Evolutionary conservation across 2,329 filamentous ascomycete genomes (phyloP).

Genomic region (Ceratocystis alfenasii): DNA sequence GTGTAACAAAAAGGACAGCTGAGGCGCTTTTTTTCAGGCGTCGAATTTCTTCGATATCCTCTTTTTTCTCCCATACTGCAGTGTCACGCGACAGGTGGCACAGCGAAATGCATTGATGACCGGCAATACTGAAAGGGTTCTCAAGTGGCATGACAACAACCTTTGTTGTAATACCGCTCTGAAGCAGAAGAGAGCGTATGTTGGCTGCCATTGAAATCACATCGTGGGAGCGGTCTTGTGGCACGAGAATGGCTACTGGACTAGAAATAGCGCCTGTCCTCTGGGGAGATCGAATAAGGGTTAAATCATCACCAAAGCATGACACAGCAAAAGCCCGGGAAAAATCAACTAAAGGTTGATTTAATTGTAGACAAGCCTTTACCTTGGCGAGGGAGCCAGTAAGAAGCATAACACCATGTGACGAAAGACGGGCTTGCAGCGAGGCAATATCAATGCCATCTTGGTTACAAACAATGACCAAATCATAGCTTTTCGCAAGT

Average conservation of each 20-base stretch:
- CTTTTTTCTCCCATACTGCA: neutral
- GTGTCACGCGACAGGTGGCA: constrained; percentile 2
- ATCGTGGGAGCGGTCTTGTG: neutral
- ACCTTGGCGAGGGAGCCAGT: neutral
- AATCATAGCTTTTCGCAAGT: constrained; percentile 10
- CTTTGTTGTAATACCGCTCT: neutral
- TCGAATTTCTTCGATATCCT: constrained; percentile 33
- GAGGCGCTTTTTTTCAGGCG: constrained; percentile 30
- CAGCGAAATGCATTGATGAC: constrained; percentile 14
- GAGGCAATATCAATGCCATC: constrained; percentile 16
- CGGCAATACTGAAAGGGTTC: neutral
- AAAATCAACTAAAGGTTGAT: constrained; percentile 11
- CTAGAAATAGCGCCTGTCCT: neutral
- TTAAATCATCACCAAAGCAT: constrained; percentile 10
- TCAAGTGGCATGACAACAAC: neutral
- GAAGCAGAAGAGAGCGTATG: neutral
- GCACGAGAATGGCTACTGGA: constrained; percentile 13
- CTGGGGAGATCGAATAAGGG: neutral
- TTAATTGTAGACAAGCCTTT: constrained; percentile 1
- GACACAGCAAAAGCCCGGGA: constrained; percentile 1
- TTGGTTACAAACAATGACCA: constrained; percentile 10
- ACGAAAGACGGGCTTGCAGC: constrained; percentile 1
- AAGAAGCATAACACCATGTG: constrained; percentile 16
- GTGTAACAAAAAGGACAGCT: constrained; percentile 39
- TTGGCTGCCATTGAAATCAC: constrained; percentile 8